Base-by-base conservation (phyloP, 176 grass and related monocot species). In the Chrysopogon serrulatus region DNA sequence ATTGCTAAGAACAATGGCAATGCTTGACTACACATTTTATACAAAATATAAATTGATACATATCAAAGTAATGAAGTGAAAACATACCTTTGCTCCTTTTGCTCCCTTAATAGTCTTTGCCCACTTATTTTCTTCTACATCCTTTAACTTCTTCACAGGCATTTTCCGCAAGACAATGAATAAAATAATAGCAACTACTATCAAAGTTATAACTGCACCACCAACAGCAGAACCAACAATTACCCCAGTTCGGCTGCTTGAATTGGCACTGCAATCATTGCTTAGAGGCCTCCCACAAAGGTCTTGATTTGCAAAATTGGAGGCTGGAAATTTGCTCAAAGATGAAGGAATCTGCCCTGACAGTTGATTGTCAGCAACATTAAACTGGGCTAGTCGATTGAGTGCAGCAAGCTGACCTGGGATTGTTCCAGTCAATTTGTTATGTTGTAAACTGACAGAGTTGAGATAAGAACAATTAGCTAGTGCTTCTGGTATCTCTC, bases 81-180 rank as follows among this genome's bases (percentile, higher is more conserved):
- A 79, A 57, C 84, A 80, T 92, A 88, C 96, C 93, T 98, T 95
- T 27, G 74, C 82, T 78, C 93, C 87, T 94, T 94, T 98, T 53
- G 87, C 37, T 48, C 93, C 89, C 83, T 95, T 98, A 42, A 98
- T 95, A 84, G 81, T 87, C 81, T 98, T 95, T 21, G 91, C 96
- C 96, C 96, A 98, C 56, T 85, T 98, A 75, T 98, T 98, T 88
- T 95, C 96, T 91, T 95, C 96, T 53, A 92, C 32, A 33, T 90
- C 91, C 48, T 95, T 97, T 83, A 74, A 85, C 64, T 90, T 95
- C 84, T 92, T 97, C 82, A 74, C 66, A 49, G 96, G 93, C 77
- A 93, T 78, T 84, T 69, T 98, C 27, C 85, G 54, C 86, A 98
- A 84, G 85, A 84, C 90, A 82, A 98, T 41, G 86, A 90, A 98